Conservation (phyloP, 805 yeast species). For the Scheffersomyces coipomensis region DNA sequence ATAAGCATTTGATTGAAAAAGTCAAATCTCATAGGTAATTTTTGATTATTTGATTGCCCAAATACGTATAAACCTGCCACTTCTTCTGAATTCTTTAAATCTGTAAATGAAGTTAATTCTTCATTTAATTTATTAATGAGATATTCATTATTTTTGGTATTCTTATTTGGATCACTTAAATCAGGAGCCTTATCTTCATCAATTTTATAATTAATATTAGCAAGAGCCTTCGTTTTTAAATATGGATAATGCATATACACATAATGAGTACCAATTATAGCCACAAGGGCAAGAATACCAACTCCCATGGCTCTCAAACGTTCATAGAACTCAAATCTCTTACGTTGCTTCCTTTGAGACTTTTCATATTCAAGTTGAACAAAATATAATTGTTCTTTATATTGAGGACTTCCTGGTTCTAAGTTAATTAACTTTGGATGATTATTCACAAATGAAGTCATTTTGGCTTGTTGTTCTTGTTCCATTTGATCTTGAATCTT, state of each 20-base stretch:
- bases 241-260: slow-evolving; percentile 41
- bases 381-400: slow-evolving; percentile 26
- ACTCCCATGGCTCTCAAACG: slow-evolving; percentile 42
- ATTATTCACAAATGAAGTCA: slow-evolving; percentile 22
- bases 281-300: slow-evolving; percentile 41
- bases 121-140: slow-evolving; percentile 23
- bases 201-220: slow-evolving; percentile 32
- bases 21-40: slow-evolving; percentile 57
- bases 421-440: slow-evolving; percentile 31
- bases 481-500: slow-evolving; percentile 9
- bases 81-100: slow-evolving; percentile 20
- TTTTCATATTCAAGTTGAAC: slow-evolving; percentile 25
- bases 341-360: slow-evolving; percentile 23
- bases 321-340: slow-evolving; percentile 39
- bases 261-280: slow-evolving; percentile 41
- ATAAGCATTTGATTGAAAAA: slow-evolving; percentile 63
- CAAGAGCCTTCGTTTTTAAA: slow-evolving; percentile 31
- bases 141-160: slow-evolving; percentile 22
- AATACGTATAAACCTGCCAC: slow-evolving; percentile 35
- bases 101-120: slow-evolving; percentile 18
- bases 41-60: slow-evolving; percentile 34
- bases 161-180: slow-evolving; percentile 30
- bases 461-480: slow-evolving; percentile 12
- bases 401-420: slow-evolving; percentile 33
- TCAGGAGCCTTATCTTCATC: slow-evolving; percentile 37